Evolutionary conservation across 148 eudicot species (phyloP).

Genomic region (Salicornia ramosissima): DNA sequence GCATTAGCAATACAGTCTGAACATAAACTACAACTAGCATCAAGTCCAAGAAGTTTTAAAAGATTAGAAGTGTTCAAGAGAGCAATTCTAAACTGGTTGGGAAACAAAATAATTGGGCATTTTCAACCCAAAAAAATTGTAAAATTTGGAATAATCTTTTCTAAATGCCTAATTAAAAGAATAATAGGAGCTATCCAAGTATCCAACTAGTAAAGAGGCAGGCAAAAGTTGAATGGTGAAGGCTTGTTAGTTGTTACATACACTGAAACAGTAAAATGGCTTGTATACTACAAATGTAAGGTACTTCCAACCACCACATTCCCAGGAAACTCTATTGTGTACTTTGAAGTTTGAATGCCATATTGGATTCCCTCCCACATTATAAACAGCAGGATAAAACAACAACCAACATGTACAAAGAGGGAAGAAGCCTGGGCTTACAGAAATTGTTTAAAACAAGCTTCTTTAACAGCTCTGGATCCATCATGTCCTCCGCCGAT

Average conservation of each 20-base stretch:
- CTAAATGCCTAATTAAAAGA: not conserved
- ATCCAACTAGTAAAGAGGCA: not conserved
- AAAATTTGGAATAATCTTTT: not conserved
- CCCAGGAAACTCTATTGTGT: not conserved
- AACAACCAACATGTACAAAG: not conserved
- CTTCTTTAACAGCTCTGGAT: constrained; percentile 81
- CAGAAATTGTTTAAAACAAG: constrained; percentile 90
- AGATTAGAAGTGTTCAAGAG: not conserved
- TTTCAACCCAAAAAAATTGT: not conserved
- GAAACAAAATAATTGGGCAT: not conserved
- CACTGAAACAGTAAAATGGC: not conserved
- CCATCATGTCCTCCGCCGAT: constrained; percentile 95
- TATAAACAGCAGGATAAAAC: not conserved
- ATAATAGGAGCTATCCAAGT: not conserved
- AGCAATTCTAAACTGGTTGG: not conserved
- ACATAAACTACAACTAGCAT: not conserved
- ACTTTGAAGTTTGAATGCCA: not conserved
- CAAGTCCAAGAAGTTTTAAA: not conserved
- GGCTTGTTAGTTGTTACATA: not conserved
- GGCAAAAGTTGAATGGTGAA: not conserved
- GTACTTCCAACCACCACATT: not conserved
- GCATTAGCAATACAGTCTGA: not conserved
- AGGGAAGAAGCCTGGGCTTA: constrained; percentile 32
- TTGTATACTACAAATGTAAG: not conserved
- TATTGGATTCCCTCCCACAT: not conserved